A percentile compares a stretch with the other conserved stretches of the same genome.
Conservation (phyloP, 2,329 filamentous ascomycete genomes). For the Cytospora piceae region DNA sequence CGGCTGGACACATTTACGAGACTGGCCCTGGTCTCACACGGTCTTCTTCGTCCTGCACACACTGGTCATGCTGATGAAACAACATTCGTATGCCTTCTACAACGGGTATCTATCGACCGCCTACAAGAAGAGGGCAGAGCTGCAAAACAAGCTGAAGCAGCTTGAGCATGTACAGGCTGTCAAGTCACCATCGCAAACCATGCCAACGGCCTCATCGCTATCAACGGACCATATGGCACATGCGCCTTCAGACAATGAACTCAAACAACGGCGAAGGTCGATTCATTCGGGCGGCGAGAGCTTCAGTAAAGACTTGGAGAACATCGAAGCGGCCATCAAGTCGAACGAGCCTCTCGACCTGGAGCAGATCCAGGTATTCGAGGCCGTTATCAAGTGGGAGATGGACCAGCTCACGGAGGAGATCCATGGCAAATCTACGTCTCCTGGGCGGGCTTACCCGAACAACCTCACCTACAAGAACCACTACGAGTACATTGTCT, state of each 20-base stretch:
- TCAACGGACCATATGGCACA: constrained; percentile 50
- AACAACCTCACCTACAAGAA: constrained; percentile 68
- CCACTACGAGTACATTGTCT: constrained; percentile 72
- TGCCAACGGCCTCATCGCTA: constrained; percentile 46
- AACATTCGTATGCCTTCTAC: constrained; percentile 79
- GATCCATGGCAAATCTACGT: constrained; percentile 64
- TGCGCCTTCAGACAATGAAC: constrained; percentile 45
- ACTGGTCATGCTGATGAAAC: constrained; percentile 81
- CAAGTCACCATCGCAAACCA: constrained; percentile 46
- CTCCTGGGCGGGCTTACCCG: constrained; percentile 60
- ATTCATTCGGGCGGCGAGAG: constrained; percentile 38
- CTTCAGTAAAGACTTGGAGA: constrained; percentile 55
- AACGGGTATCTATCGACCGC: constrained; percentile 72
- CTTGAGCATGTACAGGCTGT: constrained; percentile 58
- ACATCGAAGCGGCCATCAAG: constrained; percentile 65
- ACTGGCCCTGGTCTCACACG: constrained; percentile 84
- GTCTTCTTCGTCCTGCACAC: constrained; percentile 77
- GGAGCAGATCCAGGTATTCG: constrained; percentile 66
- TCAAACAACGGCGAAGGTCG: constrained; percentile 49
- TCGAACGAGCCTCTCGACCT: constrained; percentile 61
- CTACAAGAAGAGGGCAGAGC: constrained; percentile 53
- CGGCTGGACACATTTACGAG: constrained; percentile 67
- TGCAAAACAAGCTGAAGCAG: constrained; percentile 56
- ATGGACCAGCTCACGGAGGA: constrained; percentile 67
- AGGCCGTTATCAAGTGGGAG: constrained; percentile 68